Base-by-base conservation (phyloP, 352 stramenopile species). In the Pythium volutum region DNA sequence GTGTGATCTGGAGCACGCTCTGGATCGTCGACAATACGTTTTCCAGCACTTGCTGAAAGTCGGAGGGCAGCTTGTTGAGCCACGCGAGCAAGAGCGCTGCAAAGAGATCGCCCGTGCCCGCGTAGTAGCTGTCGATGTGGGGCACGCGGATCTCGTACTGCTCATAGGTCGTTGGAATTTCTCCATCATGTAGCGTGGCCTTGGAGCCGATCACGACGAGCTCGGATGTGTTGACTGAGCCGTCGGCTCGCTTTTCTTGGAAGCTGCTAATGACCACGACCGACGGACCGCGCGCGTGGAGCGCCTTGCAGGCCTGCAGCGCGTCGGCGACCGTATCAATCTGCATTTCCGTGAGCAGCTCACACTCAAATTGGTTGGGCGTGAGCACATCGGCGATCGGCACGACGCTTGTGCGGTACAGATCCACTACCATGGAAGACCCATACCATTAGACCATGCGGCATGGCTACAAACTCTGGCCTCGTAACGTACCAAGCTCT, bases 231-330 rank as follows among this genome's bases (percentile, higher is more conserved):
- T 70, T 67, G 1, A 53, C 36, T 3, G 29, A 38, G 11, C 64
- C 66, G 41, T 75, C 62, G 4, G 43, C 62, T 12, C 55, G 59
- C 7, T 58, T 69, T 55, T 88, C 74, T 51, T 81, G 69, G 56
- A 95, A 93, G 59, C 84, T 93, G 65, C 73, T 93, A 63, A 95
- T 87, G 27, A 95, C 81, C 47, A 95, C 77, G 31, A 93, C 83
- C 18, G 77, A 74, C 12, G 84, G 84, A 1, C 86, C 86, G 22
- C 87, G 52, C 29, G 66, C 71, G 57, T 95, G 86, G 29, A 95
- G 76, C 63, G 84, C 83, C 55, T 85, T 87, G 57, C 84, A 91
- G n/a, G 82, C 86, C 2, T 27, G 38, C 20, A 89, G 73, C 16
- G 81, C 84, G 29, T 93, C 82, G 9, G 74, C 55, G n/a, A 93